These are phyloP conservation scores for slime mould (Dictyostelium discoideum) DNA, from an alignment of 78 protist species.

Conservation along the genomic window DNA sequence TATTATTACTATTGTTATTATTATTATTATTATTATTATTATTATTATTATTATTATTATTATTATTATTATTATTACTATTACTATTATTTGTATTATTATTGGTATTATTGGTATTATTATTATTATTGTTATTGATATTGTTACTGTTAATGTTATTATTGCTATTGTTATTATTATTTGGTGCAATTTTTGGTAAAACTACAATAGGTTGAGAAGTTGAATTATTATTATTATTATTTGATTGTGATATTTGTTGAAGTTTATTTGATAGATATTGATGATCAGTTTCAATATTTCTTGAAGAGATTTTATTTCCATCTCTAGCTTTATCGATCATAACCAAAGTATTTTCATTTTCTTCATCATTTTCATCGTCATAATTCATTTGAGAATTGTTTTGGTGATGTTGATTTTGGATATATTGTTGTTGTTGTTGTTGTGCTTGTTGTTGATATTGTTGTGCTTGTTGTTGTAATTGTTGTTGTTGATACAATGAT, in stretches of 20 bases:
- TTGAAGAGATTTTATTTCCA: not conserved
- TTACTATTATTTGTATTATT: not conserved
- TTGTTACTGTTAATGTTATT: not conserved
- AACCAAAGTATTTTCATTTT: not conserved
- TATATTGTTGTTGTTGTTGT: constrained; percentile 7
- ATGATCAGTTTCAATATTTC: not conserved
- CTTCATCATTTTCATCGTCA: not conserved
- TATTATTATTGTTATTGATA: not conserved
- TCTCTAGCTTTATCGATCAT: not conserved
- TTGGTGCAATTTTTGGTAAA: not conserved
- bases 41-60: not conserved
- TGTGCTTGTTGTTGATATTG: constrained; percentile 32
- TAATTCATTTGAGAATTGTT: not conserved
- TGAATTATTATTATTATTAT: not conserved
- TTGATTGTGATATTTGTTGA: not conserved
- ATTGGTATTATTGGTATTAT: not conserved
- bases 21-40: not conserved
- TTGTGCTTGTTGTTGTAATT: not conserved
- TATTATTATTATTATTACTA: not conserved
- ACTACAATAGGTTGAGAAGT: not conserved
- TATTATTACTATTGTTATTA: not conserved
- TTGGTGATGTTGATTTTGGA: not conserved
- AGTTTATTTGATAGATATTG: not conserved
- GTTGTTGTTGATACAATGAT: not conserved
- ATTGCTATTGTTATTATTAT: not conserved